A percentile compares a stretch with the other conserved stretches of the same genome.
Evolutionary conservation across 2,329 filamentous ascomycete species (phyloP).

Genomic region (Polychaeton citri): DNA sequence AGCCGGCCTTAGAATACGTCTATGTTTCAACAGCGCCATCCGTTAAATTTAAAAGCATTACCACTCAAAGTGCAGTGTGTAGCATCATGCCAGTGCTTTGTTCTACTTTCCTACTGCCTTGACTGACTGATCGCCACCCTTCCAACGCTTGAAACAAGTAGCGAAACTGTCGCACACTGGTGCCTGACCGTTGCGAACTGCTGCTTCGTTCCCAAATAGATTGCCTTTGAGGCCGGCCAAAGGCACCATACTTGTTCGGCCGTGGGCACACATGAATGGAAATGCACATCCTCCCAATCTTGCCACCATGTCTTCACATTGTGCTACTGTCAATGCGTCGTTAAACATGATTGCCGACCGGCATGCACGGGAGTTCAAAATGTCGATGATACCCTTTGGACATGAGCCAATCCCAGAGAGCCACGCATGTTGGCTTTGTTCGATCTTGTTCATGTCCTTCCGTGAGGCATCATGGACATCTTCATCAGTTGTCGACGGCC

Average conservation of each 20-base stretch:
- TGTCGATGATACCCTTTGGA: constrained; percentile 60
- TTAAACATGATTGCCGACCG: constrained; percentile 81
- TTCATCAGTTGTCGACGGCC: not conserved
- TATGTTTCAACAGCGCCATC: too few relatives aligned
- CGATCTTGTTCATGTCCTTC: not conserved
- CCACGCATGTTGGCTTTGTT: constrained; percentile 39
- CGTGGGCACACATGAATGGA: constrained; percentile 76
- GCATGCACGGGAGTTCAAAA: constrained; percentile 64
- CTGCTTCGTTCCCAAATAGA: too few relatives aligned
- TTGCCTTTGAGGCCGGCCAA: constrained; percentile 18
- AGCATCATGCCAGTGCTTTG: too few relatives aligned
- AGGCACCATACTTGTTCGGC: constrained; percentile 41
- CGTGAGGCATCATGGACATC: constrained; percentile 1
- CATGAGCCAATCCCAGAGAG: constrained; percentile 52
- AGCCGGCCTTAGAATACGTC: too few relatives aligned
- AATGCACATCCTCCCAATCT: constrained; percentile 52
- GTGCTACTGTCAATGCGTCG: constrained; percentile 44
- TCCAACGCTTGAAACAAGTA: too few relatives aligned
- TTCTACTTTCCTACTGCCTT: too few relatives aligned
- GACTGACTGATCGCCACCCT: too few relatives aligned
- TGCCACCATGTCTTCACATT: constrained; percentile 47
- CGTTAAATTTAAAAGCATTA: too few relatives aligned
- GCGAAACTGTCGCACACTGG: too few relatives aligned
- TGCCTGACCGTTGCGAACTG: too few relatives aligned
- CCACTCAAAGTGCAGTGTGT: too few relatives aligned